Percentiles rank a stretch among this genome's conserved stretches.
These are phyloP conservation scores for Trichoderma sp. DNA, from an alignment of 2,329 filamentous ascomycete species.

Conservation along the genomic window DNA sequence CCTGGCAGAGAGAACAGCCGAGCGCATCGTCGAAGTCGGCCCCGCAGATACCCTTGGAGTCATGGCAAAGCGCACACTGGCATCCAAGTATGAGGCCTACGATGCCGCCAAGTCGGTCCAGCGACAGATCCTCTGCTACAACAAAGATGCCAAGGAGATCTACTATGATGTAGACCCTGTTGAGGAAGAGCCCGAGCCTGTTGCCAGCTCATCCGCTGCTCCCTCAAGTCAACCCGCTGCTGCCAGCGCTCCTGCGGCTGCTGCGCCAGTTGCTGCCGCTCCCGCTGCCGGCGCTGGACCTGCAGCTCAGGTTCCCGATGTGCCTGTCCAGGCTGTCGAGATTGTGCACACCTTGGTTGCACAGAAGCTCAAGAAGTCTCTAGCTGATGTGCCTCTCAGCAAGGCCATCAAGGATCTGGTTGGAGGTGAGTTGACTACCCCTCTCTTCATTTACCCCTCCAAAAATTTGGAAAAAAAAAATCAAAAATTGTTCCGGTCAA, in stretches of 20 bases:
- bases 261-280: slow-evolving; percentile 53
- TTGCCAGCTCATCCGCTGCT: slow-evolving; percentile 30
- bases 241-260: slow-evolving; percentile 47
- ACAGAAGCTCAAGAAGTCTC: slow-evolving; percentile 95
- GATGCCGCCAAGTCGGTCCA: slow-evolving; percentile 96
- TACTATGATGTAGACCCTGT: slow-evolving; percentile 98
- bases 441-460: not conserved
- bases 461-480: not conserved
- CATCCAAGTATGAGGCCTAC: slow-evolving; percentile 97
- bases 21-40: slow-evolving; percentile 96
- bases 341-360: slow-evolving; percentile 86
- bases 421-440: slow-evolving; percentile 65
- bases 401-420: slow-evolving; percentile 99
- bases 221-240: not conserved
- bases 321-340: slow-evolving; percentile 82
- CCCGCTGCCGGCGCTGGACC: slow-evolving; percentile 75
- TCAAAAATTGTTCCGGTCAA: not conserved
- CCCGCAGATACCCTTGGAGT: slow-evolving; percentile 94
- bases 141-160: slow-evolving; percentile 98
- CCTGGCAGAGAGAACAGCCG: slow-evolving; percentile 89
- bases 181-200: slow-evolving; percentile 78
- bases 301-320: slow-evolving; percentile 81
- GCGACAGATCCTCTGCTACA: slow-evolving; percentile 97
- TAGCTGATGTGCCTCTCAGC: slow-evolving; percentile 82
- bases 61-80: slow-evolving; percentile 94